Conservation (phyloP, 2,329 filamentous ascomycete species). For the Aspergillus awamori region DNA sequence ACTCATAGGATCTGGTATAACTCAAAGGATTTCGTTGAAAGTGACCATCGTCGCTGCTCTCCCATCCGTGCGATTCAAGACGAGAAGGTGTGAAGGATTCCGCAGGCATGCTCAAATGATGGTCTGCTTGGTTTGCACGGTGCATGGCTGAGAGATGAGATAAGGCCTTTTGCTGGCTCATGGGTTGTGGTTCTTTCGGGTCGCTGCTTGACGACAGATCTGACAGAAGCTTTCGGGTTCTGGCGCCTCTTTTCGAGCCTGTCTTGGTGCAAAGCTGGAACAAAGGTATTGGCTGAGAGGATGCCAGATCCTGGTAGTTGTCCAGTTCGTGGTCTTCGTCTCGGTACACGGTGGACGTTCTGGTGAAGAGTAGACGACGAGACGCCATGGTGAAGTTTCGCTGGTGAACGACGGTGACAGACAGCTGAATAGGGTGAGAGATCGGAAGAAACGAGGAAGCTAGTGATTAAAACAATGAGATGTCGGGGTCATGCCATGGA, state of each 20-base stretch:
- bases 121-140: conserved; percentile 3
- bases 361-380: not conserved
- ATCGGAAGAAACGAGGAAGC: not conserved
- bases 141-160: conserved; percentile 5
- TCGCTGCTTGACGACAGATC: conserved; percentile 11
- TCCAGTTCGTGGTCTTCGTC: conserved; percentile 20
- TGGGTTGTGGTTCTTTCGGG: not conserved
- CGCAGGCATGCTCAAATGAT: not conserved
- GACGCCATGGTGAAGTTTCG: conserved; percentile 5
- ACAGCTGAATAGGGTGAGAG: not conserved
- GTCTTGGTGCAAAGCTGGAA: conserved; percentile 23
- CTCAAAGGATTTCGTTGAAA: conserved; percentile 22
- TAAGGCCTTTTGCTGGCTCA: not conserved
- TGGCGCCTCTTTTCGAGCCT: conserved; percentile 25
- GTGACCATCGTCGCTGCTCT: conserved; percentile 7
- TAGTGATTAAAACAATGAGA: too few relatives aligned
- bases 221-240: conserved; percentile 21
- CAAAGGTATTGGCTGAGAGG: conserved; percentile 29
- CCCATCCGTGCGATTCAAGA: conserved; percentile 13
- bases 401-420: not conserved
- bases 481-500: too few relatives aligned
- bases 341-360: not conserved
- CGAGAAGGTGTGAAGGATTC: conserved; percentile 1
- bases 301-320: conserved; percentile 26
- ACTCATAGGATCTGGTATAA: conserved; percentile 13